phyloP scores from a whole-genome alignment of 1,139 yeast genomes.

The Magnusiomyces clavatus region DNA sequence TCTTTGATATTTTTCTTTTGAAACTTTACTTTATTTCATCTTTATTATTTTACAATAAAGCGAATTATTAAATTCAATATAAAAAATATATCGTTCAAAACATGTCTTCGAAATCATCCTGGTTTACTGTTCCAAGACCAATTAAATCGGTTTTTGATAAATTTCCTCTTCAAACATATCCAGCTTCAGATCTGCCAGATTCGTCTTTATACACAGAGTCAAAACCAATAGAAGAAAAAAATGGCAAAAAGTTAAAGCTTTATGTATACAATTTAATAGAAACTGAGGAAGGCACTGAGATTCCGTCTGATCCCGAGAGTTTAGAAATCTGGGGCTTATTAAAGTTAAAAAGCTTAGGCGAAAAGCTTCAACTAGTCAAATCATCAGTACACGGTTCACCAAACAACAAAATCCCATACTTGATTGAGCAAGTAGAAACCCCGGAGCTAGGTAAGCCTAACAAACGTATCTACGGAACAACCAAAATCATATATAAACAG shows the following conservation, averaged over 20 bases:
- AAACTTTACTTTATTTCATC: too few species aligned
- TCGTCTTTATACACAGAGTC: background rate
- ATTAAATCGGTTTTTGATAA: conserved; percentile 41
- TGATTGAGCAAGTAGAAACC: conserved; percentile 12
- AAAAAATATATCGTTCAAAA: too few species aligned
- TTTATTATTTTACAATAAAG: too few species aligned
- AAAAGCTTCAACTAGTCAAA: conserved; percentile 2
- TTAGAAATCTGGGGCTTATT: conserved; percentile 22
- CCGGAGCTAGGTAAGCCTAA: conserved; percentile 8
- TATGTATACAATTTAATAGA: conserved; percentile 23
- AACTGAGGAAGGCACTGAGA: conserved; percentile 11
- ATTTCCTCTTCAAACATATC: conserved; percentile 41
- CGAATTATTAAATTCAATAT: too few species aligned
- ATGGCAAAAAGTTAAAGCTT: conserved; percentile 12
- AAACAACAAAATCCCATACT: conserved; percentile 20
- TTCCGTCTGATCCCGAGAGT: conserved; percentile 28
- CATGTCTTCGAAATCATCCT: background rate
- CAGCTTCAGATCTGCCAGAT: conserved; percentile 23
- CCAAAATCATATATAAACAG: conserved; percentile 8
- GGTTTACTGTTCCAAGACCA: conserved; percentile 37
- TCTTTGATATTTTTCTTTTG: too few species aligned
- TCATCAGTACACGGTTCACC: conserved; percentile 18
- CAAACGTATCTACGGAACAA: conserved; percentile 4
- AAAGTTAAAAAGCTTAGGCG: conserved; percentile 11
- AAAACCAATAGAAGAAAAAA: too few species aligned